Evolutionary conservation across 148 eudicot genomes (phyloP), one percentile per base, ranked within the genome.

Genomic region (Rhododendron vialii): DNA sequence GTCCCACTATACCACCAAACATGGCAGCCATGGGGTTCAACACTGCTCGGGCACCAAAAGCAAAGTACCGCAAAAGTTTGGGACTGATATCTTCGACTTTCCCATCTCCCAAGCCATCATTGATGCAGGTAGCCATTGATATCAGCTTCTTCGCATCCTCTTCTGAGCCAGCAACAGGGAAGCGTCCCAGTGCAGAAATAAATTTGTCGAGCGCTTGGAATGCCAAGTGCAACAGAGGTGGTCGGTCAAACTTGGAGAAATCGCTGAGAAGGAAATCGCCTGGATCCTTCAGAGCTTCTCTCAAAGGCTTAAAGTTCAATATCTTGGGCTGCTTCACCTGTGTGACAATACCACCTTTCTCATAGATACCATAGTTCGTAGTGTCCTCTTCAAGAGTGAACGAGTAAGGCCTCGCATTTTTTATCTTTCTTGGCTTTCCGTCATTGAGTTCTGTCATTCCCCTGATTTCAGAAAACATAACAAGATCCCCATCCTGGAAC

Each of bases 1-100:
- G 99, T 51, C 99, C 98, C 28, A 94, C 96, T 86, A 96, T 90
- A 73, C 99, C 99, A 86, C 99, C 99, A 91, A 96, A 96, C 98
- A 96, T 94, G 86, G 99, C 99, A 91, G 96, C 98, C 96, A 96
- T 94, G 78, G 99, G 99, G 89, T 93, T 96, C 87, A 96, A 89
- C 20, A 95, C 94, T 43, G 98, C 99, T 76, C 95, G 92, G 61
- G 98, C 95, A 85, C 99, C 99, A 90, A 92, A 95, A n/a, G 96
- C 94, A 87, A 96, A 96, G 82, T 93, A 89, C 47, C 91, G 91
- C 85, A 96, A 67, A 85, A 96, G 91, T 86, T 91, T 93, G n/a
- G 93, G 95, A 86, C 92, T 91, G 22, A 96, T 86, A 82, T 95
- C 95, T 82, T 91, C 94, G 83, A 95, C 83, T 88, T 90, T 96